Base-by-base conservation (phyloP, 345 rosid genomes). In the Alliaria petiolata region DNA sequence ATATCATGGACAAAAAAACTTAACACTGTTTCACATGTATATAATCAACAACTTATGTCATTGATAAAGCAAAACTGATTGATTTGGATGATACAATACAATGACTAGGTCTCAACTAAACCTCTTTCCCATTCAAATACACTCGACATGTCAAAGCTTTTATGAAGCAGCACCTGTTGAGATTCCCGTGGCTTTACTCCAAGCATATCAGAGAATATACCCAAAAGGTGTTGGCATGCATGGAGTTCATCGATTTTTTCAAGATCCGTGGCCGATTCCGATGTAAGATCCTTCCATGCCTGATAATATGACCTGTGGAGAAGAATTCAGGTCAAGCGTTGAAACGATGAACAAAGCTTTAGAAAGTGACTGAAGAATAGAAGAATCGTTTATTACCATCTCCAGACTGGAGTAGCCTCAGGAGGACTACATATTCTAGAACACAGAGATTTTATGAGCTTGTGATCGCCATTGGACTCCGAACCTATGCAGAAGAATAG, bases 401-500 rank as follows among this genome's bases (percentile, higher is more conserved):
- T 89, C 98, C 97, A 91, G 62, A 75, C 69, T 26, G 91, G 89
- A 77, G 79, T 76, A 2, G 84, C 87, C 81, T 93, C 98, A 28
- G 87, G 59, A 33, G 97, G 95, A 62, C 79, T 75, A 51, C 80
- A 57, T 28, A 93, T 82, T 78, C 65, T 85, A 5, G 85, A 78
- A 46, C 81, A 79, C 22, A 85, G 49, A 8, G 85, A 75, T 52
- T 52, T 34, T 55, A 64, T 52, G 65, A 76, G 59, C 63, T 60
- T 74, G 70, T 38, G n/a, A 62, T 69, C 44, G 7, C 36, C 70
- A 17, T 7, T 4, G 26, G 52, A 61, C 51, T 73, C 82, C 42
- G 84, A 64, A 56, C 71, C 84, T 62, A 63, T 39, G 19, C 75
- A 65, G 69, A 69, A 33, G 40, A 45, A 59, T 8, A 54, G 43